Evolutionary conservation across 192 early-diverging fungal genomes (phyloP), one percentile per base, ranked within the genome.

Genomic region (Dissophora ornata): DNA sequence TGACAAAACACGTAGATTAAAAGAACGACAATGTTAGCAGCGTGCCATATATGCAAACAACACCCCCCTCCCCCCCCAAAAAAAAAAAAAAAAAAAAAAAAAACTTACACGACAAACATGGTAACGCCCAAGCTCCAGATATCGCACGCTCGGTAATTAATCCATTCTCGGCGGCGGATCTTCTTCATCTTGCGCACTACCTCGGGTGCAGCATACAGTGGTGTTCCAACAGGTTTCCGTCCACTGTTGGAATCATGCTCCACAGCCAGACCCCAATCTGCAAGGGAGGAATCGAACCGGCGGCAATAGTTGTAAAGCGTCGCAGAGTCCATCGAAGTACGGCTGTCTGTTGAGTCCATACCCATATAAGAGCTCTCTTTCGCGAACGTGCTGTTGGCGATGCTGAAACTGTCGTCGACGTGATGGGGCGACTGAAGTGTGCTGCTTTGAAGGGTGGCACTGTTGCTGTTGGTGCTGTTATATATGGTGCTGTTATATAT

Each of bases 111-210:
- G 13, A 77, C 73, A 62, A 77, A 77, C 73, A 77, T 77, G 58
- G 73, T 77, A 15, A 77, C 73, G 11, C 73, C 73, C 50, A 77
- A 36, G n/a, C 73, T 77, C 73, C 73, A 77, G 51, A 77, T 77
- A 50, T 77, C 73, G 42, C 73, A 77, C 8, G 73, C 73, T 21
- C 73, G 65, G 36, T 77, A 77, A 57, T 77, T 77, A 45, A 77
- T 77, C 73, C 73, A 77, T 22, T 77, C 73, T 21, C 59, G 64
- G 4, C 64, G 50, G 28, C 73, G 64, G 40, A 77, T 77, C 13
- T 62, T 41, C 59, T 77, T 77, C 73, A 77, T 77, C 40, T 77
- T 77, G 12, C 73, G 57, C 1, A 77, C 73, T 25, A 77, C 73
- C 47, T 77, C 73, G 0, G 73, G 73, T 1, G 73, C 73, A 1